Conservation (phyloP, 495 filamentous ascomycete genomes). For the Wilcoxina mikolae region DNA sequence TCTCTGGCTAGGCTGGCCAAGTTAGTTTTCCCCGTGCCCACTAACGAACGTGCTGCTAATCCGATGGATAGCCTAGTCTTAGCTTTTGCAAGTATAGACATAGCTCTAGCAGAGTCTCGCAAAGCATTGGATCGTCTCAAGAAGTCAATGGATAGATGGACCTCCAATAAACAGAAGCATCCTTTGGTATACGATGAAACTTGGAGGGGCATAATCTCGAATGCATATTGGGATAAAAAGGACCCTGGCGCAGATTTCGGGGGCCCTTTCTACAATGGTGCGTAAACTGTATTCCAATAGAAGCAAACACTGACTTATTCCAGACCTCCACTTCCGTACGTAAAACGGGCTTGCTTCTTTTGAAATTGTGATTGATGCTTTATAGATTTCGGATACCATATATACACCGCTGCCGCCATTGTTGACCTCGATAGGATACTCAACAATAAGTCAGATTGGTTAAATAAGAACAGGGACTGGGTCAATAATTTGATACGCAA, state of each 20-base stretch:
- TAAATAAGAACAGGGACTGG: conserved; percentile 55
- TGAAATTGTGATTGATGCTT: not conserved
- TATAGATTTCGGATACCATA: conserved; percentile 58
- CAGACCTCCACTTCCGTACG: conserved; percentile 73
- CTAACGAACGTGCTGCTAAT: too few relatives aligned
- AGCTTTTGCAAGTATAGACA: too few relatives aligned
- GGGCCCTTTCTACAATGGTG: conserved; percentile 57
- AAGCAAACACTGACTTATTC: too few relatives aligned
- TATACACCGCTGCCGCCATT: conserved; percentile 76
- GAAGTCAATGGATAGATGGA: conserved; percentile 9
- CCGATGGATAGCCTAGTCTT: too few relatives aligned
- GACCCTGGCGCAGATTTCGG: conserved; percentile 37
- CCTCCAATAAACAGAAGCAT: conserved; percentile 25
- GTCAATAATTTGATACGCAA: conserved; percentile 69
- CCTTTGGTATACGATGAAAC: conserved; percentile 58
- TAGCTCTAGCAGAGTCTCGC: too few relatives aligned
- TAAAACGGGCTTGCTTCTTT: conserved; percentile 4
- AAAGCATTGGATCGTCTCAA: conserved; percentile 37
- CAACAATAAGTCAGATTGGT: conserved; percentile 43
- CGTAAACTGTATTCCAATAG: too few relatives aligned
- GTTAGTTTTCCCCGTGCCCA: too few relatives aligned
- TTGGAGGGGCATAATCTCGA: conserved; percentile 76
- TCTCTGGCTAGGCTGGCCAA: conserved; percentile 79
- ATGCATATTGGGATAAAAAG: conserved; percentile 54
- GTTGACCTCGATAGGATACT: conserved; percentile 48